Percentiles rank a stretch among this genome's conserved stretches.
phyloP scores from a whole-genome alignment of 805 yeast genomes.

The Saturnispora besseyi region DNA sequence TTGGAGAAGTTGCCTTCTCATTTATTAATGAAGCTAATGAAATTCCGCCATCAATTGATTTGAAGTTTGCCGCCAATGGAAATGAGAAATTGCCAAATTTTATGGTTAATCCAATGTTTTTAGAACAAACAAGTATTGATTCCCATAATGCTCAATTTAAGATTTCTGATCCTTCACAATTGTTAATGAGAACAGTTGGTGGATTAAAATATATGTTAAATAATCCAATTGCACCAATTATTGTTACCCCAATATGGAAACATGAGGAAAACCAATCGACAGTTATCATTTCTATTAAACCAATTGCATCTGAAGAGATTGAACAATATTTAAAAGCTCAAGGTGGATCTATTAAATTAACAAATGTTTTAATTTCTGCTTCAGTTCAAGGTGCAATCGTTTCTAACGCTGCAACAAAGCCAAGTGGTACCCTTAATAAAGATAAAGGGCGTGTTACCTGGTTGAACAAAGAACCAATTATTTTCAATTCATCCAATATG shows the following conservation, averaged over 20 bases:
- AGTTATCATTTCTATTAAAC: conserved; percentile 62
- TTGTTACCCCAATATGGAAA: conserved; percentile 81
- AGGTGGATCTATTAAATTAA: conserved; percentile 33
- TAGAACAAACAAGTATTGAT: conserved; percentile 32
- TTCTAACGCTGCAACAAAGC: conserved; percentile 75
- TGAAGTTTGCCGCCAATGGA: conserved; percentile 31
- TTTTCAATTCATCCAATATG: conserved; percentile 24
- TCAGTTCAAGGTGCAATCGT: conserved; percentile 55
- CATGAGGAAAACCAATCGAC: conserved; percentile 79
- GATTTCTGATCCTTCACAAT: conserved; percentile 37
- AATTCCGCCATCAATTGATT: conserved; percentile 36
- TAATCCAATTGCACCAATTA: conserved; percentile 51
- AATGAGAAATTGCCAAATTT: conserved; percentile 35
- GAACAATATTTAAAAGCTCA: conserved; percentile 25
- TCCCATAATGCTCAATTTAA: conserved; percentile 28
- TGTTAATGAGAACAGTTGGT: conserved; percentile 60
- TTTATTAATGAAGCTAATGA: conserved; percentile 34
- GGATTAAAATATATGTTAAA: conserved; percentile 68
- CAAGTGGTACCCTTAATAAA: conserved; percentile 83
- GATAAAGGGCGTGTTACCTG: conserved; percentile 83
- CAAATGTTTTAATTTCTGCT: conserved; percentile 55
- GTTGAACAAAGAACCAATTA: conserved; percentile 45
- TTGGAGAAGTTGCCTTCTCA: conserved; percentile 84
- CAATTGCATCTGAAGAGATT: conserved; percentile 36
- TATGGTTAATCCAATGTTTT: conserved; percentile 44